Conservation (phyloP, 441 rosid genomes). For the Gossypium aridum region DNA sequence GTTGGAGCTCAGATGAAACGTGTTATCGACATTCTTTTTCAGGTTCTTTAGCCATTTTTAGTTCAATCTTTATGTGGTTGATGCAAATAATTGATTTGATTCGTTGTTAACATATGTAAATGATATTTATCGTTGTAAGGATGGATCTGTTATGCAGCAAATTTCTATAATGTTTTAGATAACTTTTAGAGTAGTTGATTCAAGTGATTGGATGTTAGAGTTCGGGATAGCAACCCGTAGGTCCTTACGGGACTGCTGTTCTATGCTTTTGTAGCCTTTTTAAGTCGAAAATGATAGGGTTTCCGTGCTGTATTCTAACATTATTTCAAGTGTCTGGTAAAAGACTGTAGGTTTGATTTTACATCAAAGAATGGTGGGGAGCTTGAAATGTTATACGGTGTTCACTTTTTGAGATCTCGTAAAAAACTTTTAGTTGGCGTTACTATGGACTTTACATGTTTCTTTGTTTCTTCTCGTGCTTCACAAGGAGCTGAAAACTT, state of each 20-base stretch:
- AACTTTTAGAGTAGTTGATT: background rate
- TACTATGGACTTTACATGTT: background rate
- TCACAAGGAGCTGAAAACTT: background rate
- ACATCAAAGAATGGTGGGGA: background rate
- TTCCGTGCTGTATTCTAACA: background rate
- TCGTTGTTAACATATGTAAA: background rate
- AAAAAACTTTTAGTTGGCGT: background rate
- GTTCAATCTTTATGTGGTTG: background rate
- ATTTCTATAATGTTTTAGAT: background rate
- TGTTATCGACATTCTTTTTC: slow-evolving; percentile 59
- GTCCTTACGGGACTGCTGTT: background rate
- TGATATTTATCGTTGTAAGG: background rate
- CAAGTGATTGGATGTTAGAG: background rate
- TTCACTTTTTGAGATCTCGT: background rate
- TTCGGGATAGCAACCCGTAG: background rate
- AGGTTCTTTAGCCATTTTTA: slow-evolving; percentile 27
- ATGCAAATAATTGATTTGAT: background rate
- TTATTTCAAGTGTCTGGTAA: background rate
- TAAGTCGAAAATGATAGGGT: background rate
- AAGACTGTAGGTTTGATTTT: background rate
- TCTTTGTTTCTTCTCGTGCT: background rate
- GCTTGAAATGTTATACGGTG: background rate
- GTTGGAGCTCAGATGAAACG: slow-evolving; percentile 91
- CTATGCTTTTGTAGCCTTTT: background rate
- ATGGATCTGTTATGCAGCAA: background rate